Percentiles rank a stretch among this genome's conserved stretches.
These are phyloP conservation scores for Coccomyxa sp. DNA, from an alignment of 139 green algal species.

Conservation along the genomic window DNA sequence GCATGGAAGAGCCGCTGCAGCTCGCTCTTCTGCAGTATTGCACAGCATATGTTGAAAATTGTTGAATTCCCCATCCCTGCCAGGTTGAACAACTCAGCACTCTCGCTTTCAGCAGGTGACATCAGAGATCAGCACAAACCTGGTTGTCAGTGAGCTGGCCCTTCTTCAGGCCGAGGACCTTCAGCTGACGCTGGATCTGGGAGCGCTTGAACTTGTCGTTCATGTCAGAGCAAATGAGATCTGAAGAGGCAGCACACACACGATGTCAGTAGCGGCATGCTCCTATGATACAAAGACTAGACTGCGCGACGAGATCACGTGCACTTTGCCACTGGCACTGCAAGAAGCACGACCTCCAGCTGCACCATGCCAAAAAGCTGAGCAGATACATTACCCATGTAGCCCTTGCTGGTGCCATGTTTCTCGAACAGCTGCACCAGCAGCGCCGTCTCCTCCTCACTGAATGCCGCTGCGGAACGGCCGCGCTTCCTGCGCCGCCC, in stretches of 20 bases:
- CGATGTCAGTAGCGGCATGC: too few relatives aligned
- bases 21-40: slow-evolving; percentile 16
- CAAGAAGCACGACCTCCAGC: slow-evolving; percentile 21
- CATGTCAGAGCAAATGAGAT: too few relatives aligned
- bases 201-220: too few relatives aligned
- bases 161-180: slow-evolving; percentile 32
- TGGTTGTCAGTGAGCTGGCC: slow-evolving; percentile 40
- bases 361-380: slow-evolving; percentile 37
- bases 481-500: background rate
- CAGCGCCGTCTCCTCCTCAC: background rate
- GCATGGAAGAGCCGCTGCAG: slow-evolving; percentile 20
- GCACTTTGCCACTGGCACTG: too few relatives aligned
- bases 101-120: background rate
- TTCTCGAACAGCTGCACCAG: slow-evolving; percentile 19
- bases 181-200: slow-evolving; percentile 24
- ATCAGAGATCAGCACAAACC: slow-evolving; percentile 9
- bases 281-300: too few relatives aligned
- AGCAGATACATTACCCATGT: slow-evolving; percentile 47
- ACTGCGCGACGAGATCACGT: too few relatives aligned
- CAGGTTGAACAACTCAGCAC: background rate
- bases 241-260: too few relatives aligned
- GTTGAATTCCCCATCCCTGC: background rate
- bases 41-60: too few relatives aligned
- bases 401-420: slow-evolving; percentile 31
- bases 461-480: background rate